Evolutionary conservation across 2,329 filamentous ascomycete species (phyloP), one percentile per base, ranked within the genome.

Genomic region (Didymella pomorum): DNA sequence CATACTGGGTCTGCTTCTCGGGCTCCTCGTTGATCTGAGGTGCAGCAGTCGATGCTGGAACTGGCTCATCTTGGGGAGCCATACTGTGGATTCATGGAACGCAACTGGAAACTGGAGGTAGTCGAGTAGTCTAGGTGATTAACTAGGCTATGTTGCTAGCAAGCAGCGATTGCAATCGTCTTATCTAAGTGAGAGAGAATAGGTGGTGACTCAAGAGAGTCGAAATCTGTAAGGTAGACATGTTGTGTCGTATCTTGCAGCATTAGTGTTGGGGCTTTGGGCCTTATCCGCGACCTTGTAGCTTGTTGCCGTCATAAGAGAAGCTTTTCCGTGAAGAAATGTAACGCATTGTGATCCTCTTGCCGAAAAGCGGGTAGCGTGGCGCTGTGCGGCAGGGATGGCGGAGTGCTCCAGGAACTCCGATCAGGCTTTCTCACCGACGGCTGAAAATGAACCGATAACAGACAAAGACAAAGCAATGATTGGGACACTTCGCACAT

Each of bases 271-370:
- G 53, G 31, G 31, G 37, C 49, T 59, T 62, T 42, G 52, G 31
- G 16, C 33, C 49, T 59, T 62, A 66, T 63, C 61, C 58, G 66
- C 52, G 20, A 60, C 45, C 55, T 58, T 58, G 51, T 23, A 54
- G 35, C 39, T 7, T 48, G 42, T 65, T 61, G 59, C 56, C 65
- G 65, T 71, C 58, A 62, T 67, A 62, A 59, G 56, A 63, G 55
- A 49, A 26, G 62, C 69, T 73, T 74, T 74, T 73, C 71, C 71
- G 71, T 60, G 65, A 68, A 69, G 63, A 68, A 56, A 68, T 64
- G 53, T 56, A 56, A 52, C 56, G 48, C 59, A 66, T 47, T 57
- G 56, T 52, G 55, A 55, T 50, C 42, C 18, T 41, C 54, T 64
- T 68, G 65, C 69, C 69, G 65, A 66, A 61, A 59, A 63, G 58